phyloP scores from a whole-genome alignment of 306 rosid genomes.

The Glycine latifolia region DNA sequence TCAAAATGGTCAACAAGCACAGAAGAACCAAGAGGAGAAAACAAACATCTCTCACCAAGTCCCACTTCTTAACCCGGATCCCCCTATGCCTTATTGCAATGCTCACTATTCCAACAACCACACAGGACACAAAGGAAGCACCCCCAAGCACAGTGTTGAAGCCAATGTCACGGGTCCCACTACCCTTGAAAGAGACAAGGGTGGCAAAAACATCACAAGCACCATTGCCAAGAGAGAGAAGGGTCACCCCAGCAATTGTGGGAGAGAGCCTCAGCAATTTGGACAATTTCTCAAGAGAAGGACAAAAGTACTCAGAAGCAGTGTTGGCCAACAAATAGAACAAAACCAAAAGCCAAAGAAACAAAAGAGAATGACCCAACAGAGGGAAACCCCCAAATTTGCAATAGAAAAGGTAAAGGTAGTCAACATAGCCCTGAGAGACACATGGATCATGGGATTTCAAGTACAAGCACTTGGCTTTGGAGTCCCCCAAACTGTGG shows the following conservation, averaged over 20 bases:
- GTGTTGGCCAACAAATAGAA: conserved; percentile 62
- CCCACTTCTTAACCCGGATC: conserved; percentile 50
- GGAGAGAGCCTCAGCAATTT: conserved; percentile 58
- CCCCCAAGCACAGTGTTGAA: conserved; percentile 61
- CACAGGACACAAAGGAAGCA: conserved; percentile 65
- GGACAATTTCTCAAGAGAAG: conserved; percentile 61
- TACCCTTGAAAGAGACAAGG: conserved; percentile 57
- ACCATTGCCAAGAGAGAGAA: conserved; percentile 68
- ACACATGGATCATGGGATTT: conserved; percentile 62
- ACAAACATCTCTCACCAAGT: conserved; percentile 57
- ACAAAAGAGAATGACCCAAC: conserved; percentile 53
- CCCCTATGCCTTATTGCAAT: conserved; percentile 44
- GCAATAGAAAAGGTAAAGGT: conserved; percentile 67
- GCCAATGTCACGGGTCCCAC: conserved; percentile 53
- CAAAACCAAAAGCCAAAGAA: conserved; percentile 61
- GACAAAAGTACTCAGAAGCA: conserved; percentile 67
- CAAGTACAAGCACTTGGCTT: conserved; percentile 56
- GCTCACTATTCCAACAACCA: conserved; percentile 60
- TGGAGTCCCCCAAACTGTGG: conserved; percentile 41
- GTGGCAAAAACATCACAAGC: conserved; percentile 62
- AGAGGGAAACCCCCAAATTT: conserved; percentile 55
- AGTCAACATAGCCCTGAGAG: conserved; percentile 57
- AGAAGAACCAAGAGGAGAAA: conserved; percentile 58
- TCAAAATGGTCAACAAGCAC: conserved; percentile 45
- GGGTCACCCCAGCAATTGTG: conserved; percentile 70